Evolutionary conservation across 2,329 filamentous ascomycete species (phyloP).

Genomic region (Aureobasidium sp.): DNA sequence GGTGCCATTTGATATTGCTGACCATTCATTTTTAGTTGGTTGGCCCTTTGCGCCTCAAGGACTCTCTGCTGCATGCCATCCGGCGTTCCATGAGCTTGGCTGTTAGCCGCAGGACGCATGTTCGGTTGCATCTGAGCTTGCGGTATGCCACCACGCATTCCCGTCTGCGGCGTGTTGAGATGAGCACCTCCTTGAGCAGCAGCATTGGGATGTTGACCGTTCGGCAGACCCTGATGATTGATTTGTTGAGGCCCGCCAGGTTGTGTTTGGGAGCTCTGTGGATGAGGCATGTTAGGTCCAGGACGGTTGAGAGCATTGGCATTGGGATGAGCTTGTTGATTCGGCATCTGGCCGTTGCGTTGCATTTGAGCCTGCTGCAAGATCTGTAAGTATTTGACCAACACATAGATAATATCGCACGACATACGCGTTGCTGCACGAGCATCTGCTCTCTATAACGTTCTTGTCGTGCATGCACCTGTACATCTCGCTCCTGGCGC

Average conservation of each 20-base stretch:
- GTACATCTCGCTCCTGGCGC: conserved; percentile 77
- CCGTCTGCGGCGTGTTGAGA: conserved; percentile 43
- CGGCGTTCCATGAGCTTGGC: background rate
- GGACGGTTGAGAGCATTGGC: background rate
- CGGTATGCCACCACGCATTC: conserved; percentile 47
- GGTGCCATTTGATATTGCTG: conserved; percentile 15
- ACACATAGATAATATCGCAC: background rate
- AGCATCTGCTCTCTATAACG: conserved; percentile 56
- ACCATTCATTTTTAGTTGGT: conserved; percentile 13
- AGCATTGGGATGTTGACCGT: conserved; percentile 30
- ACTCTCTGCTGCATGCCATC: conserved; percentile 12
- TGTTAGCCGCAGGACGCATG: conserved; percentile 11
- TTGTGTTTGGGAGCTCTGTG: background rate
- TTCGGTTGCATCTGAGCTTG: conserved; percentile 45
- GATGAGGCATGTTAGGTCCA: background rate
- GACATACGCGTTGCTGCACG: conserved; percentile 30
- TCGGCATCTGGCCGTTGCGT: background rate
- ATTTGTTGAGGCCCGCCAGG: conserved; percentile 17
- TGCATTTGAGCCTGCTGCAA: conserved; percentile 21
- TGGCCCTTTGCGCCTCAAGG: conserved; percentile 18
- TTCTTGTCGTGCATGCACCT: conserved; percentile 47
- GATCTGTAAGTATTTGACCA: background rate
- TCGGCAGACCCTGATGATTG: conserved; percentile 36
- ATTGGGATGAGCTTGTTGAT: conserved; percentile 6
- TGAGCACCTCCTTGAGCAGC: conserved; percentile 22